These are phyloP conservation scores for Flueggea neowawraea DNA, from an alignment of 441 rosid genomes.

Conservation along the genomic window DNA sequence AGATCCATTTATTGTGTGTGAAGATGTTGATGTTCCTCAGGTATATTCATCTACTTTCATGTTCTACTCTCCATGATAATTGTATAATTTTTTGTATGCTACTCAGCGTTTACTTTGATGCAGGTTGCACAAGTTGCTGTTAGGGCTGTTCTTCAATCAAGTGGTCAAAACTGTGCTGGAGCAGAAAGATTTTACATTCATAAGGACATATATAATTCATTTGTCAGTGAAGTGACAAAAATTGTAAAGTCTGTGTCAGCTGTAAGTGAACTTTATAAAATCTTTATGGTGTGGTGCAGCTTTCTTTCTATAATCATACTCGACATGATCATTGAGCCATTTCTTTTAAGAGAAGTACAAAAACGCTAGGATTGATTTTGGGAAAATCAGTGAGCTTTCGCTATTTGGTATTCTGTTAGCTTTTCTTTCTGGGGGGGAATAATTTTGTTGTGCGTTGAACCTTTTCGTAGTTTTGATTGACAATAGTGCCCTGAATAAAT, in stretches of 20 bases:
- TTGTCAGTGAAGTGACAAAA: slow-evolving; percentile 70
- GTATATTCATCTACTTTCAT: slow-evolving; percentile 38
- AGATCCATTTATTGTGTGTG: slow-evolving; percentile 93
- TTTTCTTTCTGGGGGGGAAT: too few species aligned
- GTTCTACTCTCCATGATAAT: slow-evolving; percentile 8
- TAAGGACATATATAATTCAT: slow-evolving; percentile 69
- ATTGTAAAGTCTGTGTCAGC: slow-evolving; percentile 89
- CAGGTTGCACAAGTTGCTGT: slow-evolving; percentile 98
- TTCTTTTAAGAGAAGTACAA: too few species aligned
- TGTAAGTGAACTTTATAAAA: slow-evolving; percentile 41
- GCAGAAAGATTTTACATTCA: slow-evolving; percentile 98
- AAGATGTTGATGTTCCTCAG: slow-evolving; percentile 78
- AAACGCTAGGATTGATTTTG: too few species aligned
- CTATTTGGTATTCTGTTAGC: too few species aligned
- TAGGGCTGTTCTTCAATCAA: slow-evolving; percentile 89
- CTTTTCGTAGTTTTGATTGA: slow-evolving; percentile 1
- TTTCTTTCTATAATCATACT: too few species aligned
- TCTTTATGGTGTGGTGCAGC: too few species aligned
- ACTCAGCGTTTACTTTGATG: slow-evolving; percentile 13
- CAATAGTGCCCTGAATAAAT: not conserved
- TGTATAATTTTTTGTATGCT: slow-evolving; percentile 7
- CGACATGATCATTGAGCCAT: too few species aligned
- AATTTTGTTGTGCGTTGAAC: not conserved
- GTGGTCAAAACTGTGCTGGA: slow-evolving; percentile 99
- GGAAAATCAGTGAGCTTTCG: too few species aligned